Conservation (phyloP, 2,329 filamentous ascomycete species). For the Neofusicoccum ribis region DNA sequence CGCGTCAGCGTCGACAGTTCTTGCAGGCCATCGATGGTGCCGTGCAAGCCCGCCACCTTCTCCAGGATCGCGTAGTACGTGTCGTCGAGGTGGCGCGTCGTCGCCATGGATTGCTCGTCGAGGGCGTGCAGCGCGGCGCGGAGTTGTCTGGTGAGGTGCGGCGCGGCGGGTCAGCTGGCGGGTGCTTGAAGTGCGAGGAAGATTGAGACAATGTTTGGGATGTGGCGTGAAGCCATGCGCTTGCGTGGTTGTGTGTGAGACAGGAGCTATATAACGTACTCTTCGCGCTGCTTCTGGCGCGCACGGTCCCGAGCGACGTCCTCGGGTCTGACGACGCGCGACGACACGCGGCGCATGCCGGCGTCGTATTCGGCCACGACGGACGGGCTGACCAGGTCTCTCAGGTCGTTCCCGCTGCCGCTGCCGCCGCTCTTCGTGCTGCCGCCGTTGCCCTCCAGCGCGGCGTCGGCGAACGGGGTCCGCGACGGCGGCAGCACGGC, state of each 20-base stretch:
- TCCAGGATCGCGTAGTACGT: constrained; percentile 74
- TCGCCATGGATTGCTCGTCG: constrained; percentile 60
- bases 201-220: constrained; percentile 1
- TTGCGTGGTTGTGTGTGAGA: neutral
- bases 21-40: constrained; percentile 64
- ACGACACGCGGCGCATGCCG: constrained; percentile 3
- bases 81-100: constrained; percentile 68
- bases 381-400: constrained; percentile 4
- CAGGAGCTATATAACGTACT: constrained; percentile 29
- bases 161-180: neutral
- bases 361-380: neutral
- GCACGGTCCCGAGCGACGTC: constrained; percentile 42
- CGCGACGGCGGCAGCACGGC: constrained; percentile 47
- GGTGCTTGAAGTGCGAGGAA: neutral
- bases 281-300: constrained; percentile 37
- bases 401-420: constrained; percentile 23
- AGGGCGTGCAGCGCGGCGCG: constrained; percentile 47
- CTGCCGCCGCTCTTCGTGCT: constrained; percentile 26
- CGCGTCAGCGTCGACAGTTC: constrained; percentile 65
- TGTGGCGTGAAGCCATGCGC: too few species aligned
- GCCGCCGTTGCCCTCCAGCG: constrained; percentile 33
- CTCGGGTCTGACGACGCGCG: constrained; percentile 36
- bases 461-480: constrained; percentile 45
- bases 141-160: constrained; percentile 35
- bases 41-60: constrained; percentile 64